These are phyloP conservation scores for Ophiobolus disseminans DNA, from an alignment of 2,329 filamentous ascomycete species.

Conservation along the genomic window DNA sequence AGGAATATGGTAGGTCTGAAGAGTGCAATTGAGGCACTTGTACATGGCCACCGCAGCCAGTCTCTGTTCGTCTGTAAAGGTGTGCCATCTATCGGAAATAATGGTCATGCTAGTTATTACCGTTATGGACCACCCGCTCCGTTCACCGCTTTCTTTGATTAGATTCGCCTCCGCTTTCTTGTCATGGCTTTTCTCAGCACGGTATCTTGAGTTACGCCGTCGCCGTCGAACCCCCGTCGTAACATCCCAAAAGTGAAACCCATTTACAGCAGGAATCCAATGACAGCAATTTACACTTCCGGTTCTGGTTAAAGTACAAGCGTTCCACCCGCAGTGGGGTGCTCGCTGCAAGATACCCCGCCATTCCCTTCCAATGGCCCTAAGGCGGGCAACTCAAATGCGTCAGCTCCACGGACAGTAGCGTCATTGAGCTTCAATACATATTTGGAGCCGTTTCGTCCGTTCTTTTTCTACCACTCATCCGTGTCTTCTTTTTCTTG, in stretches of 20 bases:
- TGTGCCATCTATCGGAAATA: too few species aligned
- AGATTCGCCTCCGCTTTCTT: neutral
- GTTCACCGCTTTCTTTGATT: neutral
- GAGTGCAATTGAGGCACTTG: neutral
- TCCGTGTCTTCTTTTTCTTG: neutral
- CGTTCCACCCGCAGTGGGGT: constrained; percentile 3
- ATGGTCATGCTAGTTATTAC: neutral
- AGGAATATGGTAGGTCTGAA: constrained; percentile 34
- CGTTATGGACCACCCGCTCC: neutral
- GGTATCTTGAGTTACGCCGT: neutral
- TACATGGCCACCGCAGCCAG: neutral
- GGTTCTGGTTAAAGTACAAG: neutral
- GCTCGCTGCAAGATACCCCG: constrained; percentile 10
- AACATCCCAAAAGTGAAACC: neutral
- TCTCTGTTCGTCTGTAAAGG: neutral
- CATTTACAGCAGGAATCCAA: neutral
- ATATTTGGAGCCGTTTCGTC: neutral
- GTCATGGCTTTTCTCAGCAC: neutral
- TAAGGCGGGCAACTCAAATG: neutral
- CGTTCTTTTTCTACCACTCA: neutral
- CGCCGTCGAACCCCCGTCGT: neutral
- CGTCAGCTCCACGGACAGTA: neutral
- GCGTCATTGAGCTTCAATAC: neutral
- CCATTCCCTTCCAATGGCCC: neutral
- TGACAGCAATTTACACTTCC: constrained; percentile 5